Conservation (phyloP, 257 asterid genomes). For the Eucommia ulmoides region DNA sequence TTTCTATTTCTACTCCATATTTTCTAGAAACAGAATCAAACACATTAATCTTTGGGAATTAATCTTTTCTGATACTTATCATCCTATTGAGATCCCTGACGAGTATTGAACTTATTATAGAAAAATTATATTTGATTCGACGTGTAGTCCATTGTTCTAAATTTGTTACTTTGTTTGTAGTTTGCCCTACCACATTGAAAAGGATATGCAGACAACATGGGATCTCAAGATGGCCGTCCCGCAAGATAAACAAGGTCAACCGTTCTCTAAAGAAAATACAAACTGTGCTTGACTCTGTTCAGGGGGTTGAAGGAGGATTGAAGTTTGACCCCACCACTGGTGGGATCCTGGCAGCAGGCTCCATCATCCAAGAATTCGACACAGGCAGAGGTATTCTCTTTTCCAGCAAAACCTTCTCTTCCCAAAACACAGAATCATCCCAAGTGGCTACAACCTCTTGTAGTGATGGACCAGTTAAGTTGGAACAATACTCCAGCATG, state of each 20-base stretch:
- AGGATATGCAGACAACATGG: slow-evolving; percentile 85
- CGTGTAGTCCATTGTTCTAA: too few species aligned
- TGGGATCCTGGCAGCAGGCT: slow-evolving; percentile 35
- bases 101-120: not conserved
- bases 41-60: not conserved
- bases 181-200: slow-evolving; percentile 88
- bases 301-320: slow-evolving; percentile 68
- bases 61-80: not conserved
- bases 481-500: too few species aligned
- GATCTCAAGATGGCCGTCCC: slow-evolving; percentile 89
- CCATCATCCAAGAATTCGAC: slow-evolving; percentile 29
- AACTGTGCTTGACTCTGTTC: slow-evolving; percentile 67
- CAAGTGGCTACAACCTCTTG: slow-evolving; percentile 16
- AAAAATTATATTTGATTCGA: too few species aligned
- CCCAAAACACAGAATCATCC: slow-evolving; percentile 14
- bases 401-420: slow-evolving; percentile 11
- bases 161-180: slow-evolving; percentile 20
- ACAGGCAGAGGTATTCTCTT: slow-evolving; percentile 9
- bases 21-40: not conserved
- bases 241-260: slow-evolving; percentile 77
- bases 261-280: slow-evolving; percentile 72
- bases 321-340: slow-evolving; percentile 49
- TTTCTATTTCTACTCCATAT: too few species aligned
- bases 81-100: not conserved
- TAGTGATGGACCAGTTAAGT: slow-evolving; percentile 27